Evolutionary conservation across 495 filamentous ascomycete genomes (phyloP).

Genomic region (Penicillium manginii): DNA sequence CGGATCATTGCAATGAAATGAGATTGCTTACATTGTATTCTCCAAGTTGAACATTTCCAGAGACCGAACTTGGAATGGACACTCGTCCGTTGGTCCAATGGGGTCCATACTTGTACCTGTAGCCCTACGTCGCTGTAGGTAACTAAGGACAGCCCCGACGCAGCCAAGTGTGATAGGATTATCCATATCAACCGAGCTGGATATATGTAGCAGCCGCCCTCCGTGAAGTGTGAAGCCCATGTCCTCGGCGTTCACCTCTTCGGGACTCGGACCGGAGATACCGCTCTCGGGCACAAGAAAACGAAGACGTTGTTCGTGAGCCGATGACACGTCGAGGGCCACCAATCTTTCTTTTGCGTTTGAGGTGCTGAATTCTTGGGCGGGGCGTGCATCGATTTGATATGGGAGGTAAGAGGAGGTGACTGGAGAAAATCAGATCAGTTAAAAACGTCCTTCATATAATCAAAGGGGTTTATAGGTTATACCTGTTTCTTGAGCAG

Average conservation of each 20-base stretch:
- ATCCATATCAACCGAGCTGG: constrained; percentile 76
- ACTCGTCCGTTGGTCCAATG: constrained; percentile 53
- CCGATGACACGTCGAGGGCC: constrained; percentile 47
- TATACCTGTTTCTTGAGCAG: constrained; percentile 34
- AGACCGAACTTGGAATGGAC: constrained; percentile 60
- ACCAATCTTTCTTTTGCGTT: constrained; percentile 70
- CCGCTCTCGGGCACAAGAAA: constrained; percentile 64
- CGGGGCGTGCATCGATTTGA: constrained; percentile 71
- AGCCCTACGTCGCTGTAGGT: constrained; percentile 72
- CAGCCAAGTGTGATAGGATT: constrained; percentile 78
- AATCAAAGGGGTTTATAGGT: not conserved
- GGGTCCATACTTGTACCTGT: constrained; percentile 61
- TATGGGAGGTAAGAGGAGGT: constrained; percentile 60
- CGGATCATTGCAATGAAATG: not conserved
- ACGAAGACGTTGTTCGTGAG: constrained; percentile 38
- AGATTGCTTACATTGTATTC: constrained; percentile 66
- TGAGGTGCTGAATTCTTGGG: constrained; percentile 77
- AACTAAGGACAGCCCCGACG: constrained; percentile 80
- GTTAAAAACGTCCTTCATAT: not conserved
- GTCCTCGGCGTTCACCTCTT: constrained; percentile 50
- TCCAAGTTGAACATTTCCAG: constrained; percentile 79
- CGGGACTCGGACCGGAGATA: constrained; percentile 41
- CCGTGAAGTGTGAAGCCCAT: constrained; percentile 58
- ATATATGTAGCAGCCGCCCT: constrained; percentile 70
- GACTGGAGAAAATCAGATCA: constrained; percentile 22